Base-by-base conservation (phyloP, 108 stramenopile species). In the Stephanodiscus triporus region DNA sequence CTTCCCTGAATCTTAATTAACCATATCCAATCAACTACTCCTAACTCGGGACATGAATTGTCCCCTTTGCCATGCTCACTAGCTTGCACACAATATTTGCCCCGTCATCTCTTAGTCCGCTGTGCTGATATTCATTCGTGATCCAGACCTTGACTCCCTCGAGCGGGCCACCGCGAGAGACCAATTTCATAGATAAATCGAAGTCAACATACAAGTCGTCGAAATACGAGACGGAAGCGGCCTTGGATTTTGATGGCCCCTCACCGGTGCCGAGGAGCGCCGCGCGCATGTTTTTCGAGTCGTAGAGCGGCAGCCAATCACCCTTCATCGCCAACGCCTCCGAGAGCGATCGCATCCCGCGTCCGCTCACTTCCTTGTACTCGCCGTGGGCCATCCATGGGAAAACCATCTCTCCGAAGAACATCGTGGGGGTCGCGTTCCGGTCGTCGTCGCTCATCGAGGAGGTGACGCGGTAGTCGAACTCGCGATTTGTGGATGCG, bases 191-290 rank as follows among this genome's bases (percentile, higher is more conserved):
- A 20, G 75, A 70, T 48, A 51, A 70, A 56, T 94, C 88, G 60
- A 95, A 95, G 59, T 98, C 97, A 5, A 98, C 97, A 67, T 97
- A 98, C 89, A 97, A 86, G 68, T 97, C 97, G 37, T 96, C 96
- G 59, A 88, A 94, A 80, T 96, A 97, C 9, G 90, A 83, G 8
- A 92, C 91, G n/a, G 92, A 90, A 16, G 97, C 96, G 4, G 82
- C 86, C 51, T 76, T 87, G 19, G 84, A 40, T 29, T 68, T 55
- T 4, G 68, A 68, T 34, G 48, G 38, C 0, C 61, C 77, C 11
- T 30, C 43, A 4, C 42, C 63, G 19, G 55, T 63, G 16, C 64
- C 66, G 7, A 60, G 48, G 64, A 89, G 76, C 0, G 87, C 90
- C 37, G 65, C 19, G 6, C 84, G 72, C 86, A 97, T 91, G 32